Percentiles rank a stretch among this genome's conserved stretches.
These are phyloP conservation scores for Chlorella variabilis DNA, from an alignment of 163 green algal species.

Conservation along the genomic window DNA sequence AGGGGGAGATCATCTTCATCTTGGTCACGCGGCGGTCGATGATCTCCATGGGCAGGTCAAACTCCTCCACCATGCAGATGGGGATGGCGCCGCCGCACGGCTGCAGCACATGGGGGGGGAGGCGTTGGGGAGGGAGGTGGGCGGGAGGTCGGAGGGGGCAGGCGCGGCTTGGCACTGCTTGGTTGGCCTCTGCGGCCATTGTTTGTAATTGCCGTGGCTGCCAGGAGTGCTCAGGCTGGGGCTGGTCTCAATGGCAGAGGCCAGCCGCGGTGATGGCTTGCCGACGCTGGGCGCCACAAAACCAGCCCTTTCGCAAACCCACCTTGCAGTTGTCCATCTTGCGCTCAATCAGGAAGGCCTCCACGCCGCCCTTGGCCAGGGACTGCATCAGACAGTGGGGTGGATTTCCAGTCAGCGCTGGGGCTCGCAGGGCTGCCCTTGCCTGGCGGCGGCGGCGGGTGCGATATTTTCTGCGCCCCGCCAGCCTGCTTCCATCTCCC, in stretches of 20 bases:
- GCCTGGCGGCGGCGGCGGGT: background rate
- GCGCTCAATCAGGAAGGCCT: conserved; percentile 97
- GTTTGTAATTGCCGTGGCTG: too few species aligned
- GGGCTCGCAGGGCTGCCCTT: too few species aligned
- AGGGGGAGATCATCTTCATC: conserved; percentile 99
- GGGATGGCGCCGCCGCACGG: conserved; percentile 98
- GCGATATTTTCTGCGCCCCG: background rate
- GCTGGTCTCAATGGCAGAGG: too few species aligned
- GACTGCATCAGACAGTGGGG: conserved; percentile 48
- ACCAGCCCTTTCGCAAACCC: background rate
- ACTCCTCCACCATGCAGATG: conserved; percentile 99
- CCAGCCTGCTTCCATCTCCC: background rate
- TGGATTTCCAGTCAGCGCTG: background rate
- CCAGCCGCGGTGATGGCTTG: too few species aligned
- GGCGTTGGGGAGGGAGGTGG: too few species aligned
- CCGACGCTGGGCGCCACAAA: too few species aligned
- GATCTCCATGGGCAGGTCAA: conserved; percentile 96
- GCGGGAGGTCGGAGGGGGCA: too few species aligned
- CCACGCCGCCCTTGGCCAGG: conserved; percentile 91
- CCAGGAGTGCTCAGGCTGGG: too few species aligned
- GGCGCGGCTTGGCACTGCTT: too few species aligned
- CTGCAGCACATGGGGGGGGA: conserved; percentile 58
- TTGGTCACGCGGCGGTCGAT: conserved; percentile 95
- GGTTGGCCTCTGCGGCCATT: too few species aligned
- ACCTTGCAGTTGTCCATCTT: conserved; percentile 99